Conservation (phyloP, 2,329 filamentous ascomycete genomes). For the Botrytis medusae region DNA sequence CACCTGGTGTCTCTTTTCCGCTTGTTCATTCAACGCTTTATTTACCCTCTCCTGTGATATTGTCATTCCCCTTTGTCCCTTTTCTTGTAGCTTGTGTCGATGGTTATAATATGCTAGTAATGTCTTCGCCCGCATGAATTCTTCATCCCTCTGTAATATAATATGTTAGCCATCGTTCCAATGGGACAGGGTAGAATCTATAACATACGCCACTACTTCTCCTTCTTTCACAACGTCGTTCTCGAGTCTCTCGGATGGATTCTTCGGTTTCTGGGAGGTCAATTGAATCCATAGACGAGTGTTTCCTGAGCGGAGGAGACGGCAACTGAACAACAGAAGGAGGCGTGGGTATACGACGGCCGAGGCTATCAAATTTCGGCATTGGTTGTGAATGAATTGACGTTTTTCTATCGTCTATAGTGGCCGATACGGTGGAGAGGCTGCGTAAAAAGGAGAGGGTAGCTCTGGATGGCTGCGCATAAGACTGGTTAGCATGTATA, state of each 20-base stretch:
- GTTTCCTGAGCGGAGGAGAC: not conserved
- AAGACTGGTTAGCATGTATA: not conserved
- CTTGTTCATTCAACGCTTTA: constrained; percentile 6
- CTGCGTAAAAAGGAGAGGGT: constrained; percentile 11
- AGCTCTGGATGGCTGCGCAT: constrained; percentile 3
- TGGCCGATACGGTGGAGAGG: constrained; percentile 8
- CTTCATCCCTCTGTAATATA: not conserved
- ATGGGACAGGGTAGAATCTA: not conserved
- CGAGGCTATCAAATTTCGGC: constrained; percentile 9
- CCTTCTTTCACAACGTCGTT: not conserved
- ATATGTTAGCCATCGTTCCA: not conserved
- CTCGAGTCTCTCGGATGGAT: not conserved
- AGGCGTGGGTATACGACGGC: not conserved
- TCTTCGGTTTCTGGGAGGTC: constrained; percentile 10
- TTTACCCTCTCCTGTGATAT: constrained; percentile 15
- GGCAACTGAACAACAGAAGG: not conserved
- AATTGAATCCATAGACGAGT: not conserved
- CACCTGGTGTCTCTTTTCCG: constrained; percentile 4
- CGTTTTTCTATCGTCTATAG: not conserved
- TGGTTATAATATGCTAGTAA: constrained; percentile 16
- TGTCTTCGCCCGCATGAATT: constrained; percentile 15
- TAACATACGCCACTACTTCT: constrained; percentile 7
- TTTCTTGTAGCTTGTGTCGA: constrained; percentile 8
- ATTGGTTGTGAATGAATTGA: constrained; percentile 5
- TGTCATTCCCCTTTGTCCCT: not conserved